These are phyloP conservation scores for Cladosporium sp. DNA, from an alignment of 2,329 filamentous ascomycete genomes.

Conservation along the genomic window DNA sequence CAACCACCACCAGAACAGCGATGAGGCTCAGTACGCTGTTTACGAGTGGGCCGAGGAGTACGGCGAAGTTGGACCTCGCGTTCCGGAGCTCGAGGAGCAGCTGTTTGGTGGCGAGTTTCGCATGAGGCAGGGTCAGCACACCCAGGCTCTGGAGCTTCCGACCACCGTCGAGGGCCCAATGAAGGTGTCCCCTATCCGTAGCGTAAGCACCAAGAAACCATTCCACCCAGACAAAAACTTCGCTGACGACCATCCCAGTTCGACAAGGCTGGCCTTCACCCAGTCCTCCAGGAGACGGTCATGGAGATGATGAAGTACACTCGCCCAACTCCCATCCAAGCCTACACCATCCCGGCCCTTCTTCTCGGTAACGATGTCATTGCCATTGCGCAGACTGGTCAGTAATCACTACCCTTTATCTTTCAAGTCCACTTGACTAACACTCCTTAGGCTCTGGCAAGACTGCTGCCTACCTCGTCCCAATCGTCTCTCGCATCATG, in stretches of 20 bases:
- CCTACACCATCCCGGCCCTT: constrained; percentile 77
- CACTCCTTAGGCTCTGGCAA: constrained; percentile 76
- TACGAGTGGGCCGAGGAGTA: constrained; percentile 85
- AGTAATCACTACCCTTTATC: constrained; percentile 27
- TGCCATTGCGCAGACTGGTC: constrained; percentile 89
- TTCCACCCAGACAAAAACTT: constrained; percentile 2
- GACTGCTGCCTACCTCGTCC: constrained; percentile 87
- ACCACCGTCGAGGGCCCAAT: constrained; percentile 48
- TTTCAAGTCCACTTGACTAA: constrained; percentile 12
- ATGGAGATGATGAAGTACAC: constrained; percentile 68
- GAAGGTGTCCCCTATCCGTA: constrained; percentile 45
- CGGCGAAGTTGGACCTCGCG: constrained; percentile 76
- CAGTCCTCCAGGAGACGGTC: constrained; percentile 69
- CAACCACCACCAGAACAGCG: constrained; percentile 18
- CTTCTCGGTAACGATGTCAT: constrained; percentile 75
- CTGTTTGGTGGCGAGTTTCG: constrained; percentile 62
- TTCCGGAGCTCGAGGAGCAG: constrained; percentile 65
- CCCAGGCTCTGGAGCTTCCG: constrained; percentile 53
- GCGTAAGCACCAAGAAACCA: constrained; percentile 38
- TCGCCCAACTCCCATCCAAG: constrained; percentile 79
- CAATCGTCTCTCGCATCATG: constrained; percentile 87
- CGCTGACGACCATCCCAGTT: constrained; percentile 48
- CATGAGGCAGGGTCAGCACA: constrained; percentile 59
- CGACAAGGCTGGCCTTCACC: constrained; percentile 76
- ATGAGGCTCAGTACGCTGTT: constrained; percentile 49